phyloP scores from a whole-genome alignment of 352 stramenopile species.

The Pythium inflatum region DNA sequence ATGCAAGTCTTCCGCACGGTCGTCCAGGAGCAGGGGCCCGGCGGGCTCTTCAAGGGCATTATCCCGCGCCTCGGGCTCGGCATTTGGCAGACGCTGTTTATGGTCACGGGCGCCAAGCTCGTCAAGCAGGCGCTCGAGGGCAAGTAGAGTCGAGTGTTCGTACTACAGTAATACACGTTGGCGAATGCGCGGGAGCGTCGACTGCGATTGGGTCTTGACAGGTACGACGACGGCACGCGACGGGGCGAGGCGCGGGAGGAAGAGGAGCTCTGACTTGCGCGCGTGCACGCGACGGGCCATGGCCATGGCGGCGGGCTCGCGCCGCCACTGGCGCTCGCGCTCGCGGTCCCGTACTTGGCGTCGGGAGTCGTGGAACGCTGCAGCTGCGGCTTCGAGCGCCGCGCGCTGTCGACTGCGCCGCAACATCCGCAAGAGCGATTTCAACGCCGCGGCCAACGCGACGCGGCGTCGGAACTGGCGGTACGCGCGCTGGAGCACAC shows the following conservation, averaged over 20 bases:
- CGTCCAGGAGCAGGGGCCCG: conserved; percentile 80
- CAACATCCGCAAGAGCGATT: conserved; percentile 39
- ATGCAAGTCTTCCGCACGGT: conserved; percentile 88
- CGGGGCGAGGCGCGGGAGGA: no score
- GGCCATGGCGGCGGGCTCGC: conserved; percentile 9
- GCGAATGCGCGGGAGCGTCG: no score
- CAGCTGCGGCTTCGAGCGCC: conserved; percentile 36
- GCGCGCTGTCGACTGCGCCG: conserved; percentile 33
- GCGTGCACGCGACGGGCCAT: conserved; percentile 12
- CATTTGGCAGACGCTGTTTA: conserved; percentile 93
- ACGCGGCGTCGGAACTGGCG: conserved; percentile 43
- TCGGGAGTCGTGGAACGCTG: conserved; percentile 35
- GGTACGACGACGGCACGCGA: no score
- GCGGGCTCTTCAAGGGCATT: conserved; percentile 90
- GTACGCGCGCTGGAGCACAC: conserved; percentile 43
- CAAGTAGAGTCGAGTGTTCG: conserved; percentile 18
- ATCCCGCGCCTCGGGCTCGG: conserved; percentile 83
- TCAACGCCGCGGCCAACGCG: conserved; percentile 29
- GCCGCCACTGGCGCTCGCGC: conserved; percentile 3
- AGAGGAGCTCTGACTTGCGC: conserved; percentile 2
- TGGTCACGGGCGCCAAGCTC: conserved; percentile 92
- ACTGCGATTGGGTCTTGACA: no score
- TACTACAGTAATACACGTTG: no score
- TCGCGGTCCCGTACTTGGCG: conserved; percentile 10
- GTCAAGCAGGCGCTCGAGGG: conserved; percentile 82